Conservation (phyloP, 2,329 filamentous ascomycete species). For the Oidium heveae region DNA sequence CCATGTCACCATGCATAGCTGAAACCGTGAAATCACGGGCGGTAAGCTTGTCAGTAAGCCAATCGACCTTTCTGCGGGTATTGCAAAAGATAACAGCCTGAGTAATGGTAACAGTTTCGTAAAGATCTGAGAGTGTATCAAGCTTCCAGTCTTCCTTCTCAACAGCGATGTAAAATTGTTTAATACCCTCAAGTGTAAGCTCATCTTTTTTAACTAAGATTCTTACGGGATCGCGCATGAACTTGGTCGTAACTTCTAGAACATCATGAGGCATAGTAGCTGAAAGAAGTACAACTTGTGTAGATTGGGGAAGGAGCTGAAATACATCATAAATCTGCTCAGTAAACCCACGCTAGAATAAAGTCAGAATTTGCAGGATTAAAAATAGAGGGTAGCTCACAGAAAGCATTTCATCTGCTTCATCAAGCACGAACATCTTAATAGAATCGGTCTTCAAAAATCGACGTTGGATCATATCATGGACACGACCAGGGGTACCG, state of each 20-base stretch:
- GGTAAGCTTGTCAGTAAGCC: slow-evolving; percentile 98
- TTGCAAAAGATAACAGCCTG: slow-evolving; percentile 99
- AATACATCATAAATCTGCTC: slow-evolving; percentile 99
- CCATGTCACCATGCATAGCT: slow-evolving; percentile 99
- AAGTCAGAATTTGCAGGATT: slow-evolving; percentile 14
- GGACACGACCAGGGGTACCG: slow-evolving; percentile 92
- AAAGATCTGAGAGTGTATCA: slow-evolving; percentile 92
- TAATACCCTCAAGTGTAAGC: slow-evolving; percentile 98
- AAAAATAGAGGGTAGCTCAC: slow-evolving; percentile 21
- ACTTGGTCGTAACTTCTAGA: slow-evolving; percentile 97
- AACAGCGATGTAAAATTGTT: slow-evolving; percentile 99
- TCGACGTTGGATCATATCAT: slow-evolving; percentile 98
- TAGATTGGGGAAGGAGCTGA: slow-evolving; percentile 91
- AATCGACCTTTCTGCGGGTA: slow-evolving; percentile 99
- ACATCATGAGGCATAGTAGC: slow-evolving; percentile 99
- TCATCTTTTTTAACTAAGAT: slow-evolving; percentile 99
- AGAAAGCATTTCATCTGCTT: slow-evolving; percentile 98
- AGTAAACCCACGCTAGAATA: slow-evolving; percentile 68
- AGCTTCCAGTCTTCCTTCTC: slow-evolving; percentile 99
- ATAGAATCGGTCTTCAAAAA: slow-evolving; percentile 92
- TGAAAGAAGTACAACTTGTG: slow-evolving; percentile 92
- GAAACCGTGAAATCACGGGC: slow-evolving; percentile 97
- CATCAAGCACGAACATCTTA: slow-evolving; percentile 99
- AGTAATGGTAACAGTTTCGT: slow-evolving; percentile 98
- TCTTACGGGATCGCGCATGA: slow-evolving; percentile 98